Conservation (phyloP, 2,329 filamentous ascomycete genomes). For the Aspergillus pseudoviridinutans region DNA sequence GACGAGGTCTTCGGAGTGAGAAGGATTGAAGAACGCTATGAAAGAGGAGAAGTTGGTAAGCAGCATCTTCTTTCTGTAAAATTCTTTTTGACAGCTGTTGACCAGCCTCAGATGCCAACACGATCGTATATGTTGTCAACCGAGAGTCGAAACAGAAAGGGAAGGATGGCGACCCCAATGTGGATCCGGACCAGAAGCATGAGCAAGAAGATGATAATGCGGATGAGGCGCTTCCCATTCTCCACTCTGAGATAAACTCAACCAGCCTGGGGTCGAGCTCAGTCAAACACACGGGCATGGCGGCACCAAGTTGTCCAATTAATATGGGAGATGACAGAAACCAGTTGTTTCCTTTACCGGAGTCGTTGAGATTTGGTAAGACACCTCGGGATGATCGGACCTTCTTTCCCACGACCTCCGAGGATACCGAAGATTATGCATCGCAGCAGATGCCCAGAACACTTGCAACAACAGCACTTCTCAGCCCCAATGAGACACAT, state of each 20-base stretch:
- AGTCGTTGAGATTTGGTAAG: conserved; percentile 26
- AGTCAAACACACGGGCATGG: conserved; percentile 19
- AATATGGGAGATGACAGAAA: conserved; percentile 14
- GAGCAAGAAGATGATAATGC: no score
- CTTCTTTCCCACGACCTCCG: conserved; percentile 23
- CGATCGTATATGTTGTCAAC: conserved; percentile 37
- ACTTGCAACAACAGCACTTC: conserved; percentile 22
- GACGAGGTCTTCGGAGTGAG: conserved; percentile 41
- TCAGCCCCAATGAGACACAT: conserved; percentile 28
- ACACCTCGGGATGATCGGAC: conserved; percentile 22
- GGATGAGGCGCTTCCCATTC: conserved; percentile 22
- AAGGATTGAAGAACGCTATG: conserved; percentile 38
- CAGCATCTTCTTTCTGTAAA: neutral
- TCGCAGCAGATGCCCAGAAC: conserved; percentile 26
- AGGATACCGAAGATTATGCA: conserved; percentile 27
- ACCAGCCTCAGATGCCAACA: conserved; percentile 25
- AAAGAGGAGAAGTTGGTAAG: conserved; percentile 40
- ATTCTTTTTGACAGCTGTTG: neutral
- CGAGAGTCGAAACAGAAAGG: conserved; percentile 31
- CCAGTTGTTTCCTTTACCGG: conserved; percentile 26
- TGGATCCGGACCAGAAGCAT: conserved; percentile 14
- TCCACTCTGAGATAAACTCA: conserved; percentile 22
- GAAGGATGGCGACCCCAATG: conserved; percentile 27
- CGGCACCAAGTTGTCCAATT: conserved; percentile 17
- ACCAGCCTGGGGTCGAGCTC: conserved; percentile 21